Evolutionary conservation across 179 eudicot species (phyloP).

Genomic region (Carnegiea gigantea): DNA sequence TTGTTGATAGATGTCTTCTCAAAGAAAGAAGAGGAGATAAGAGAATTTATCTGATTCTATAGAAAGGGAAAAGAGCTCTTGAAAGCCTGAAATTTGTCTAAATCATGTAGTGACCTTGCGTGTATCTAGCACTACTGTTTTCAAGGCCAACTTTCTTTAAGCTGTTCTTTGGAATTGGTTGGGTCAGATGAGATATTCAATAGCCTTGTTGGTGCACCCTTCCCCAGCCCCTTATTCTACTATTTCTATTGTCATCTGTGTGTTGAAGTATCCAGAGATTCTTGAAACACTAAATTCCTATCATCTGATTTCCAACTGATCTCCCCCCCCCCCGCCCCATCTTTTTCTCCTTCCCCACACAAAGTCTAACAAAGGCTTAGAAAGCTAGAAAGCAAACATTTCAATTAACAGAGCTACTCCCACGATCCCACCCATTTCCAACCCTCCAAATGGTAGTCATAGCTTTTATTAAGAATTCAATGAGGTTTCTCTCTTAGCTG

Average conservation of each 20-base stretch:
- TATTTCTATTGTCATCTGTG: background rate
- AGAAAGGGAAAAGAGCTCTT: background rate
- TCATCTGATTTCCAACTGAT: background rate
- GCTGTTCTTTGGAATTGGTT: background rate
- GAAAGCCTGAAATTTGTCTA: background rate
- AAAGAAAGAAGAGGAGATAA: background rate
- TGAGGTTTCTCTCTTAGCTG: background rate
- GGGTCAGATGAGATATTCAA: background rate
- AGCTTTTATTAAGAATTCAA: background rate
- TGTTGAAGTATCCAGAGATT: background rate
- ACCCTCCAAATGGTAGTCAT: background rate
- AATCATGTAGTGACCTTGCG: background rate
- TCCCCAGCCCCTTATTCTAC: background rate
- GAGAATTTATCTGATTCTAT: background rate
- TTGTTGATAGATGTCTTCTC: background rate
- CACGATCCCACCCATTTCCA: background rate
- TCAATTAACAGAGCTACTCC: background rate
- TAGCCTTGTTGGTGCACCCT: background rate
- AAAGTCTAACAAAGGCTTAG: background rate
- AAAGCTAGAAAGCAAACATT: background rate
- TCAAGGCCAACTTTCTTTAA: background rate
- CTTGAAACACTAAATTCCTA: background rate
- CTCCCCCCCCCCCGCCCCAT: background rate
- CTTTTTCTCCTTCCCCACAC: background rate
- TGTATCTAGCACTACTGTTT: background rate